Evolutionary conservation across 2,329 filamentous ascomycete species (phyloP).

Genomic region (Paraphaeosphaeria sporulosa): DNA sequence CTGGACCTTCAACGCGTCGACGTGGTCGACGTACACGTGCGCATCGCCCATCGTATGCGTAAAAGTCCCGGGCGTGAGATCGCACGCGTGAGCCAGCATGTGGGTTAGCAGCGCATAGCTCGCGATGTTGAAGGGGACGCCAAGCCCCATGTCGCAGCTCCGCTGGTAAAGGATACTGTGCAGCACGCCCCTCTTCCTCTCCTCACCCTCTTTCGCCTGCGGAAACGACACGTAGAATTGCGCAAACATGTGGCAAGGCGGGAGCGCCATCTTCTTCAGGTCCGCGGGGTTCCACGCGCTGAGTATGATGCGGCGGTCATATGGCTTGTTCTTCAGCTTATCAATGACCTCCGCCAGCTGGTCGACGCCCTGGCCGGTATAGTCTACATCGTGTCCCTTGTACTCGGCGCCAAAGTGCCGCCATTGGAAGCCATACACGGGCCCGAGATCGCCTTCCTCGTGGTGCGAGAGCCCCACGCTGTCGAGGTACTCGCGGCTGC

Average conservation of each 20-base stretch:
- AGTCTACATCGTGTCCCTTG: conserved; percentile 71
- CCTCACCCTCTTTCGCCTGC: conserved; percentile 32
- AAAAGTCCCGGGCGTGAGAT: conserved; percentile 83
- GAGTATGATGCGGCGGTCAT: conserved; percentile 88
- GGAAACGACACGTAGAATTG: conserved; percentile 92
- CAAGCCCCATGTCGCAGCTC: conserved; percentile 95
- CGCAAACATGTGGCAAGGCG: conserved; percentile 97
- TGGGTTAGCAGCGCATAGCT: conserved; percentile 93
- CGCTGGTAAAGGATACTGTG: conserved; percentile 93
- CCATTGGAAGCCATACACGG: conserved; percentile 99
- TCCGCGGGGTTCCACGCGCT: conserved; percentile 94
- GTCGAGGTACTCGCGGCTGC: conserved; percentile 88
- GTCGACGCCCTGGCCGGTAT: conserved; percentile 87
- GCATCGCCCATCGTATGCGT: conserved; percentile 98
- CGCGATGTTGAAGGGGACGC: conserved; percentile 97
- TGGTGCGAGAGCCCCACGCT: conserved; percentile 81
- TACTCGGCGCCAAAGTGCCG: conserved; percentile 96
- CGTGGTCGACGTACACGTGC: conserved; percentile 94
- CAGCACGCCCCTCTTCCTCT: conserved; percentile 68
- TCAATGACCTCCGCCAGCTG: conserved; percentile 90
- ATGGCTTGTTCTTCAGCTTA: conserved; percentile 83
- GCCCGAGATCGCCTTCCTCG: conserved; percentile 87
- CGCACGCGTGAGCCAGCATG: conserved; percentile 89
- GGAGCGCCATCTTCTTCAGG: conserved; percentile 85
- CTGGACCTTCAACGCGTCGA: conserved; percentile 85